phyloP scores from a whole-genome alignment of 2,329 filamentous ascomycete species.

The Teratosphaeria destructans region DNA sequence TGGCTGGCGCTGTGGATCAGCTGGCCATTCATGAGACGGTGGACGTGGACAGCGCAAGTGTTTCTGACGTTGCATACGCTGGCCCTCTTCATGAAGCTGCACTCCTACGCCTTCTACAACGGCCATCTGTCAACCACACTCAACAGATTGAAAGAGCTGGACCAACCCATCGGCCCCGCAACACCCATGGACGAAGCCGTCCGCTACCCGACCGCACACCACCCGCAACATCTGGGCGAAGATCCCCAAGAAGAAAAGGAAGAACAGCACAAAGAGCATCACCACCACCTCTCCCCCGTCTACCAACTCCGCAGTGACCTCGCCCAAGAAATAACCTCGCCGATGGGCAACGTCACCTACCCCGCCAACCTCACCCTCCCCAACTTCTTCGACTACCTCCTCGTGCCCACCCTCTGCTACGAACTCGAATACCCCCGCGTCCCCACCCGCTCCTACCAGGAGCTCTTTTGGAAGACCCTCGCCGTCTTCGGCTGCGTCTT shows the following conservation, averaged over 20 bases:
- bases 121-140: conserved; percentile 85
- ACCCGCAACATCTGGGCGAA: neutral
- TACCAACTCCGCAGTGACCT: conserved; percentile 71
- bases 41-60: conserved; percentile 96
- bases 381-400: conserved; percentile 79
- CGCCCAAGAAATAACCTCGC: conserved; percentile 81
- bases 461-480: conserved; percentile 72
- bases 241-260: conserved; percentile 2
- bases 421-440: conserved; percentile 91
- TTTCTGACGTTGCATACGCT: conserved; percentile 87
- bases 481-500: conserved; percentile 96
- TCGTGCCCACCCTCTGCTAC: conserved; percentile 94
- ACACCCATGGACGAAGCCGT: conserved; percentile 48
- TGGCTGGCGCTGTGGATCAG: conserved; percentile 72
- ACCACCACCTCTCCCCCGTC: conserved; percentile 32
- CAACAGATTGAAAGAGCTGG: conserved; percentile 67
- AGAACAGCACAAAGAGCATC: conserved; percentile 29
- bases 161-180: conserved; percentile 46
- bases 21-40: conserved; percentile 73
- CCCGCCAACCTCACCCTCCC: conserved; percentile 72
- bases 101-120: conserved; percentile 97
- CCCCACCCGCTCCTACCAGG: conserved; percentile 61
- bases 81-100: conserved; percentile 96
- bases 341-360: conserved; percentile 80
- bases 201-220: conserved; percentile 43